These are phyloP conservation scores for Nicotiana noctiflora DNA, from an alignment of 257 asterid genomes.

Conservation along the genomic window DNA sequence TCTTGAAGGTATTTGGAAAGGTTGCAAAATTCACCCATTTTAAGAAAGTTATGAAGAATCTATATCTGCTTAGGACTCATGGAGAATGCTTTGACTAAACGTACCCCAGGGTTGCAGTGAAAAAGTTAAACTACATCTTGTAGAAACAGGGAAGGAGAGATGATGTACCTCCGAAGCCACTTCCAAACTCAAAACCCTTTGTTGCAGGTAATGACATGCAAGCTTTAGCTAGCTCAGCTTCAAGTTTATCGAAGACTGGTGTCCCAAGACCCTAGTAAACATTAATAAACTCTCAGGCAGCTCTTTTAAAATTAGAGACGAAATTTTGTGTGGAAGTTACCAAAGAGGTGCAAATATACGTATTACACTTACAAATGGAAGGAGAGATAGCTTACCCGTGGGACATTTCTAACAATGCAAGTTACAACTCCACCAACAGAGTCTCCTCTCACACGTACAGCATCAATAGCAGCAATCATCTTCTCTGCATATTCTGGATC, in stretches of 20 bases:
- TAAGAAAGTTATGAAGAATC: background rate
- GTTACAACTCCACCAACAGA: constrained; percentile 98
- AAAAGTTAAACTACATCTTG: constrained; percentile 1
- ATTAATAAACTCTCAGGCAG: constrained; percentile 17
- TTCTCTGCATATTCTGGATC: constrained; percentile 89
- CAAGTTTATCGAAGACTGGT: constrained; percentile 97
- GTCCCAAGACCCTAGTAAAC: constrained; percentile 83
- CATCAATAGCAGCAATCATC: constrained; percentile 98
- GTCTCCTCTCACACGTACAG: constrained; percentile 87
- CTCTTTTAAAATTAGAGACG: background rate
- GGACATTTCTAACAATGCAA: constrained; percentile 88
- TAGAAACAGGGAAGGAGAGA: constrained; percentile 2
- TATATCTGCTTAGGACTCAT: background rate
- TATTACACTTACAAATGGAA: background rate
- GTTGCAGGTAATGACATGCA: constrained; percentile 93
- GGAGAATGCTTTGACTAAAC: background rate
- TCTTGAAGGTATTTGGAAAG: background rate
- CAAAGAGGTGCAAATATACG: background rate
- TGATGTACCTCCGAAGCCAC: constrained; percentile 80
- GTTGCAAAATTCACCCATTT: background rate
- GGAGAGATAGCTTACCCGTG: constrained; percentile 48
- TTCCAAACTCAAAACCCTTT: constrained; percentile 94
- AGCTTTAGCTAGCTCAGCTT: constrained; percentile 96
- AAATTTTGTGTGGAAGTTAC: background rate
- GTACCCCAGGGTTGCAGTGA: background rate